Base-by-base conservation (phyloP, 495 filamentous ascomycete genomes). In the Aspergillus cavernicola region DNA sequence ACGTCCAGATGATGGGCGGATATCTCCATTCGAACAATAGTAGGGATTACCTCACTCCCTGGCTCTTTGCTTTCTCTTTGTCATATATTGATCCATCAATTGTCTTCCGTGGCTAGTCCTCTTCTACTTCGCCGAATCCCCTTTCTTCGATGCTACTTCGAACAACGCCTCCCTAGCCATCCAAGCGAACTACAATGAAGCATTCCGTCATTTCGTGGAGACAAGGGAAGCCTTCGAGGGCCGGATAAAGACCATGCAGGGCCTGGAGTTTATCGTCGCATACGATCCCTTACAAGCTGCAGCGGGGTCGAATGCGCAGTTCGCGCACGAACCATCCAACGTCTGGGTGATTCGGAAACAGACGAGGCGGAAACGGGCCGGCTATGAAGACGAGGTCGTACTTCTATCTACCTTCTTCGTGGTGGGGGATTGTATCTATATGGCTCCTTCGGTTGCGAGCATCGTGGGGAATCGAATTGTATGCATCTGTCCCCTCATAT, bases 261-360 rank as follows among this genome's bases (percentile, higher is more conserved):
- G 93, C 1, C 66, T 90, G 47, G 89, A 92, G 63, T 95, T 88
- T 64, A 75, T 90, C 43, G 86, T 92, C 35, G 80, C 82, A n/a
- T 84, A 89, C 53, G 85, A 88, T 55, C 87, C 87, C 4, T 59
- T 77, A 29, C 71, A 76, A 59, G 83, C 84, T 33, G 84, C 86
- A 31, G 83, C 79, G 28, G 78, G 80, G 1, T 80, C 83, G 0
- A 80, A 80, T 31, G 85, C 81, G 4, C 82, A 78, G 3, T 71
- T 73, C 31, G 76, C 77, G 13, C 66, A 67, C 32, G 70, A 78
- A 35, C 66, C 73, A 4, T 82, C 78, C 15, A 89, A 90, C 18
- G 80, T 96, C 18, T 98, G 90, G 90, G 87, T 95, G 2, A 89
- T 98, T 51, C 85, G 90, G 59, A 95, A 95, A 74, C 93, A 97